These are phyloP conservation scores for Bryoerythrophyllum caledonicum DNA, from an alignment of 225 moss, liverwort and hornwort genomes.

Conservation along the genomic window DNA sequence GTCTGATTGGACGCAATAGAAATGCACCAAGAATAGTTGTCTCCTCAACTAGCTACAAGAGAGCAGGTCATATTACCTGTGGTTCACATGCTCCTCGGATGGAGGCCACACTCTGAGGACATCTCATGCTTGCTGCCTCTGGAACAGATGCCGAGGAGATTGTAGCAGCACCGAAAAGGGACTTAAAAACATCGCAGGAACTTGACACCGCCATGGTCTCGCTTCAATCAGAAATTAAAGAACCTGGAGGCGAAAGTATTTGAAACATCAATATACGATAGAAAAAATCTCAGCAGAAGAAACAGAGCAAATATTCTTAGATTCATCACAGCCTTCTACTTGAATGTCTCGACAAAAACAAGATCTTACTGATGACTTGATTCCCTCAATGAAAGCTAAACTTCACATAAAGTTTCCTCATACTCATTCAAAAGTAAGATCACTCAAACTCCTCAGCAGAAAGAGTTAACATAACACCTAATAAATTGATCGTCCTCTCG, in stretches of 20 bases:
- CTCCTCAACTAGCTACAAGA: background rate
- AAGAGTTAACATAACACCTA: background rate
- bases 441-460: background rate
- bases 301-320: background rate
- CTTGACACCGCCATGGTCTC: conserved; percentile 19
- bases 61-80: background rate
- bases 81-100: conserved; percentile 10
- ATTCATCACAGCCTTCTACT: background rate
- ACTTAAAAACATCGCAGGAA: conserved; percentile 10
- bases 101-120: background rate
- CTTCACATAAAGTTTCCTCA: background rate
- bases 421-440: background rate
- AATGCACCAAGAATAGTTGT: background rate
- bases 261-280: background rate
- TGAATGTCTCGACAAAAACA: background rate
- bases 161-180: background rate
- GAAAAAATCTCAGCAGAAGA: background rate
- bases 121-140: conserved; percentile 9
- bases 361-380: background rate
- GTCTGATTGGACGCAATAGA: background rate
- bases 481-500: background rate
- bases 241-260: background rate
- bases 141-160: background rate
- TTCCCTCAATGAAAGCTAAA: background rate
- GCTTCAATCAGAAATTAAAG: conserved; percentile 5